Base-by-base conservation (phyloP, 2,329 filamentous ascomycete genomes). In the Fusarium scirpi region DNA sequence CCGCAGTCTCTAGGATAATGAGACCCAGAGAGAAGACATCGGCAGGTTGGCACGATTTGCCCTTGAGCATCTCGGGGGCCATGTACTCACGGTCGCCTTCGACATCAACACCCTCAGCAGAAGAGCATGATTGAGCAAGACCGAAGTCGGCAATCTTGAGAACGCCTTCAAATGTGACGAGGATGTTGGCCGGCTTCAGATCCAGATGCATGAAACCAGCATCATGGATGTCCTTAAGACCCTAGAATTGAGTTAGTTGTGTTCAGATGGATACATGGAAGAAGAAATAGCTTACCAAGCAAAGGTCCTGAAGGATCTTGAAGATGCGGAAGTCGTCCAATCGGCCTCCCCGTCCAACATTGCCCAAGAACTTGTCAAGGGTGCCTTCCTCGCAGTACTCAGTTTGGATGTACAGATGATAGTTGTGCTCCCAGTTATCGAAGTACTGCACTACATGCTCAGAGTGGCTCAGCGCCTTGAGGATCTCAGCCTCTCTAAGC, bases 11-110 rank as follows among this genome's bases (percentile, higher is more conserved):
- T 52, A 98, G 89, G 79, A 97, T 92, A 80, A 98, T 97, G 74
- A 98, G 88, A 54, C 96, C 96, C 30, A 99, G 88, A 13, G 96
- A 93, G 80, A 98, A 99, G 53, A 99, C 88, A 80, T 99, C 96
- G 38, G 94, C 92, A 40, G 95, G 92, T 79, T 95, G 96, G 81
- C 97, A 94, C 73, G 92, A 96, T 69, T 90, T 89, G 44, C 94
- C 95, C 76, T 89, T 89, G 22, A 99, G 88, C 67, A 97, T 94
- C 80, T 99, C 96, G 0, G 94, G 94, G 2, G 93, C 95, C 78
- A 99, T 95, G 78, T 99, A 99, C 78, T 97, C 93, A 52, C 96
- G 92, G 78, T 99, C 96, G 32, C 96, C 96, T 82, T 99, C 96
- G 44, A 93, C 92, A 72, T 98, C 94, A 65, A 96, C 91, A 58